These are phyloP conservation scores for Gossypium raimondii DNA, from an alignment of 345 rosid species.

Conservation along the genomic window DNA sequence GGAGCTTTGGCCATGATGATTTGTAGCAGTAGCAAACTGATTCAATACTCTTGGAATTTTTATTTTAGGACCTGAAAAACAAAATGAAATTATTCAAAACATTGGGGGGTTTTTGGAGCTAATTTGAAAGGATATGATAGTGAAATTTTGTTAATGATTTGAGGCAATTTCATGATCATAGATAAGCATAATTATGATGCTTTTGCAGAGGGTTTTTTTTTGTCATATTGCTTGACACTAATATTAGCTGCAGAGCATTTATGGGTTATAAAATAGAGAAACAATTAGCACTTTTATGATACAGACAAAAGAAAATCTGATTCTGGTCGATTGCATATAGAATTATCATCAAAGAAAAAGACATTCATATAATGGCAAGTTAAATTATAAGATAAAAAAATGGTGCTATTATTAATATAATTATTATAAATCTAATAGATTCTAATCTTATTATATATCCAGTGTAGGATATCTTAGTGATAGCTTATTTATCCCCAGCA, in stretches of 20 bases:
- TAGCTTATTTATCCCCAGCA: conserved; percentile 11
- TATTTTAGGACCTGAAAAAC: conserved; percentile 28
- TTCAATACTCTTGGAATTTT: conserved; percentile 15
- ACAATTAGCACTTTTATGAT: conserved; percentile 22
- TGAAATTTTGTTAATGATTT: neutral
- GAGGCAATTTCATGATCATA: neutral
- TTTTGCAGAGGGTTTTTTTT: neutral
- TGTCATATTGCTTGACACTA: conserved; percentile 12
- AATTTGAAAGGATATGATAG: conserved; percentile 1
- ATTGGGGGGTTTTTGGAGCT: neutral
- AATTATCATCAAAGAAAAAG: conserved; percentile 25
- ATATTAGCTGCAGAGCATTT: conserved; percentile 23
- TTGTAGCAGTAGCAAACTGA: neutral
- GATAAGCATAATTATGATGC: neutral
- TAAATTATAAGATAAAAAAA: neutral
- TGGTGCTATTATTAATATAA: neutral
- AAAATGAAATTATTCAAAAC: neutral
- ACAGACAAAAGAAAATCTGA: conserved; percentile 34
- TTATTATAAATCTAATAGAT: conserved; percentile 12
- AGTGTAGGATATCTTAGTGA: conserved; percentile 14
- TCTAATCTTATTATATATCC: neutral
- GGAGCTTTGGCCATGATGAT: conserved; percentile 17
- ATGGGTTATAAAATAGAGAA: conserved; percentile 22
- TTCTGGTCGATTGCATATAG: conserved; percentile 24
- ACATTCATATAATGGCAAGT: conserved; percentile 20